A percentile compares a stretch with the other conserved stretches of the same genome.
Conservation (phyloP, 768 basidiomycete species). For the Exsudoporus frostii region DNA sequence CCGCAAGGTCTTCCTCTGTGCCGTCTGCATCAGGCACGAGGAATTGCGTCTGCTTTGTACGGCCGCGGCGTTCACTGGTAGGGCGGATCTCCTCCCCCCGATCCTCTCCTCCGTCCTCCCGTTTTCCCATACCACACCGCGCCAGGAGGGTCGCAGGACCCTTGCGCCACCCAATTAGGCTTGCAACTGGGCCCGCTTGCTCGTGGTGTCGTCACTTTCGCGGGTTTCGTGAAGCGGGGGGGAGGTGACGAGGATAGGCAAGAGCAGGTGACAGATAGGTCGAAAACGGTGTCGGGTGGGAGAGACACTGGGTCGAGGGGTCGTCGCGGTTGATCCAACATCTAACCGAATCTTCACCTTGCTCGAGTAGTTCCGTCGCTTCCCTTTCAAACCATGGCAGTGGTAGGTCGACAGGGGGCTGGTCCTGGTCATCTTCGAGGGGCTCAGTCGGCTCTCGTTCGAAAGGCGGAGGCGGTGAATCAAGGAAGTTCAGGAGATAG, state of each 20-base stretch:
- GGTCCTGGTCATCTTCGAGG: neutral
- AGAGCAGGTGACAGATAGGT: neutral
- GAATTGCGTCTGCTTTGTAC: slow-evolving; percentile 15
- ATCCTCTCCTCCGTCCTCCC: neutral
- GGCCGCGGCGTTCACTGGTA: neutral
- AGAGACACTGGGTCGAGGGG: neutral
- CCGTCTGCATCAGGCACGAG: neutral
- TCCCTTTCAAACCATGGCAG: neutral
- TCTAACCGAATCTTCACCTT: neutral
- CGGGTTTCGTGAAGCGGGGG: neutral
- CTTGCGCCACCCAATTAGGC: neutral
- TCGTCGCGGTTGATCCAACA: neutral
- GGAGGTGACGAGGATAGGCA: slow-evolving; percentile 7
- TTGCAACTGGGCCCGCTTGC: neutral
- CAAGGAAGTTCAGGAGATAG: neutral
- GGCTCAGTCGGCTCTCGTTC: neutral
- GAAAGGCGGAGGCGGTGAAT: neutral
- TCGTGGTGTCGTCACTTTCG: neutral
- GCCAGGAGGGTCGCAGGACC: neutral
- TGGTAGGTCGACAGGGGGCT: neutral
- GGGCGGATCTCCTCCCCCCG: neutral
- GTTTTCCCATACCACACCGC: neutral
- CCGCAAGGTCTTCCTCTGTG: neutral
- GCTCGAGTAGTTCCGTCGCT: neutral
- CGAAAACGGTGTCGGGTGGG: neutral